Evolutionary conservation across 345 rosid species (phyloP), one percentile per base, ranked within the genome.

Genomic region (Physaria fendleri): DNA sequence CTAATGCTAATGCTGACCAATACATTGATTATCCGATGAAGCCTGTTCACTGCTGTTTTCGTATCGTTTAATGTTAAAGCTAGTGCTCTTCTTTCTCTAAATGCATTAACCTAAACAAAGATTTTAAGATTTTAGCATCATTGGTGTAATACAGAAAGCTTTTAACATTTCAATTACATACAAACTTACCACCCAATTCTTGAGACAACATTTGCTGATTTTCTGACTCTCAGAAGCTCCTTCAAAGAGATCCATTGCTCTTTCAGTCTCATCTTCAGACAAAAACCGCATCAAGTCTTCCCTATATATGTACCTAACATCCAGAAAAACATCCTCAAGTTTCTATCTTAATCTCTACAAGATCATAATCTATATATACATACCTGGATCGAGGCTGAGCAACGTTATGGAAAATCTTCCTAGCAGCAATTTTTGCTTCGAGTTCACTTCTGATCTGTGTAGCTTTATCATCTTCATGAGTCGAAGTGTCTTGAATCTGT

Each of bases 11-110:
- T n/a, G n/a, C n/a, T 74, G 50, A 85, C 82, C 28, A 85, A 40
- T 12, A 70, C 25, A 60, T 88, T 73, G 3, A 86, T 59, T 39
- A 92, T 74, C 3, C 41, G 63, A 72, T 92, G 98, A 62, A 92
- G 96, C 64, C 73, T 79, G 74, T 92, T 85, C 59, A 92, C 96
- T 5, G 96, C 98, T 29, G 98, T 92, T 62, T 92, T 88, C 2
- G 96, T 92, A 53, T 92, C 98, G 38, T 88, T 82, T 71, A 92
- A 47, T 10, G 98, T 88, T 68, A 85, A 62, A 28, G 98, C 80
- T 18, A 92, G 84, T 2, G 98, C 98, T 71, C 84, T 88, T 65
- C 98, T 71, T 55, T 92, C 95, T 67, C 93, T 81, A 46, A 84
- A 92, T 13, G 87, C 98, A 78, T 82, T 81, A 17, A 88, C 93